Evolutionary conservation across 2,329 filamentous ascomycete genomes (phyloP).

Genomic region (Cercospora canescens): DNA sequence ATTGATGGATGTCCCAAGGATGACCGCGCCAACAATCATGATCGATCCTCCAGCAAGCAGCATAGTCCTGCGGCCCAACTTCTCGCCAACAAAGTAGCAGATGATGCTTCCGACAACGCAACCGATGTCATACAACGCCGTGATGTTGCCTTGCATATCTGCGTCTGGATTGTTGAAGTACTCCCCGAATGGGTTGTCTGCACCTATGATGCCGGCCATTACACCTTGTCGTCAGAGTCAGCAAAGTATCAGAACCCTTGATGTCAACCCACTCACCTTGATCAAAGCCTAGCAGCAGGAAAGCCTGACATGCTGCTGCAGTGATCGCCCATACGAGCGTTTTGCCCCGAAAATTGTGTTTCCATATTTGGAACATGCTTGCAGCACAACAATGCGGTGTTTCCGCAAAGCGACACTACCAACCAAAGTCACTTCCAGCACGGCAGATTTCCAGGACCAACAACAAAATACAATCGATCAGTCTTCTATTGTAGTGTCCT

Average conservation of each 20-base stretch:
- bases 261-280: neutral
- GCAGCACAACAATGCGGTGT: neutral
- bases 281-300: slow-evolving; percentile 2
- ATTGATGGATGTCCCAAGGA: slow-evolving; percentile 36
- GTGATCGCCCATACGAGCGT: neutral
- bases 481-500: neutral
- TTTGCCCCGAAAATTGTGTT: slow-evolving; percentile 6
- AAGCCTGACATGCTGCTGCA: slow-evolving; percentile 9
- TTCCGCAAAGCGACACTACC: neutral
- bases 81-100: slow-evolving; percentile 42
- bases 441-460: neutral
- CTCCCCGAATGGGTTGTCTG: slow-evolving; percentile 2
- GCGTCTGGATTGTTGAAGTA: slow-evolving; percentile 5
- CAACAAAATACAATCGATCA: neutral
- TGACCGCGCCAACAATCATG: slow-evolving; percentile 47
- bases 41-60: slow-evolving; percentile 45
- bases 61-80: slow-evolving; percentile 44
- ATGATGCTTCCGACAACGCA: slow-evolving; percentile 45
- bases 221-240: slow-evolving; percentile 1
- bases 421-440: no score
- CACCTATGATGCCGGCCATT: slow-evolving; percentile 12
- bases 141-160: slow-evolving; percentile 50
- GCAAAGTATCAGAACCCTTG: neutral
- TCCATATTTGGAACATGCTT: neutral
- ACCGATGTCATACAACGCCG: slow-evolving; percentile 56